Base-by-base conservation (phyloP, 768 basidiomycete species). In the Suillus americanus region DNA sequence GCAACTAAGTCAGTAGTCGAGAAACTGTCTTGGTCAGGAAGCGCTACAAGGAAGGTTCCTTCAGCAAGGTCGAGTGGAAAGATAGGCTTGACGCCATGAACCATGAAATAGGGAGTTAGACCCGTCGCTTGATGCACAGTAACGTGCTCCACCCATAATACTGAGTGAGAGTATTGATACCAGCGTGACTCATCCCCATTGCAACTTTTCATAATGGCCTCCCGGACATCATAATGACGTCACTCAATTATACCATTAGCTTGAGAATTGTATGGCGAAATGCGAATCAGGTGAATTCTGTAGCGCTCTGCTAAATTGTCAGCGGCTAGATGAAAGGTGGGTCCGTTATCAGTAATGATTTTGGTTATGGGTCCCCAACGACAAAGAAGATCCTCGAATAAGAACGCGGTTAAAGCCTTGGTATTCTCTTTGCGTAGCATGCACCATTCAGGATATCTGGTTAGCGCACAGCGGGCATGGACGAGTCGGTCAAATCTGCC, bases 381-480 rank as follows among this genome's bases (percentile, higher is more conserved):
- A 51, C 67, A 72, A 3, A 75, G 61, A 2, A 75, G 38, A 1
- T 73, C 68, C 20, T 71, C 59, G 5, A 71, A 73, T 0, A 75
- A 62, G 23, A 70, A 75, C 1, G 41, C 16, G 5, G 16, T 2
- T 0, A 40, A 2, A 0, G 62, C 50, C 0, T 37, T 12, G 0
- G 40, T 63, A 0, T 64, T 75, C 23, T 76, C 68, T 0, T 74
- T 71, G 20, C 72, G 60, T 1, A 73, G 63, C 75, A 79, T 78
- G 60, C n/a, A 64, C 60, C 60, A 81, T 77, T 9, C 78, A n/a
- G 7, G 68, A 12, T 64, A 67, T 0, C 50, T 20, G 0, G 63
- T 55, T 0, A 69, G 38, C 0, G 61, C 16, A 1, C 65, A 67
- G 0, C 14, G 8, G 0, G 55, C 66, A 1, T 68, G 30, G 67